Evolutionary conservation across 495 filamentous ascomycete genomes (phyloP), one percentile per base, ranked within the genome.

Genomic region (Corynascus novoguineensis): DNA sequence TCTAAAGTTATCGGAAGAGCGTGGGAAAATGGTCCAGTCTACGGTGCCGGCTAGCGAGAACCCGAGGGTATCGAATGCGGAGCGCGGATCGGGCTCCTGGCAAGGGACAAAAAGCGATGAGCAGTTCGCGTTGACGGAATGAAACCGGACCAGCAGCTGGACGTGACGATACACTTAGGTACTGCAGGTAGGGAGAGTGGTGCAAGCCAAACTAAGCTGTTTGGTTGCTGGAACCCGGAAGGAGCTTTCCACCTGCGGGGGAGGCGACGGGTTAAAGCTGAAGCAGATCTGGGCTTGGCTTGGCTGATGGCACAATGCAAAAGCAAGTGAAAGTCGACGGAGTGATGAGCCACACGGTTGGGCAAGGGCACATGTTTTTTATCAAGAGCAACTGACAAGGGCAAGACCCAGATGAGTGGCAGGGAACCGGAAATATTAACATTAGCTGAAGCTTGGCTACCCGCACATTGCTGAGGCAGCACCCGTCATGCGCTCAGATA

Each of bases 381-480:
- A 46, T n/a, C n/a, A n/a, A n/a, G n/a, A 24, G 28, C 46, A 49
- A 34, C n/a, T n/a, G n/a, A n/a, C 46, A 49, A 49, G 28, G 19
- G 25, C 53, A 38, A 47, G 53, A 37, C 37, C 42, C 31, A 47
- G 42, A 31, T 12, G n/a, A 14, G n/a, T n/a, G n/a, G 55, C 54
- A 41, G 55, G 55, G 34, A n/a, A 46, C 21, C 49, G 34, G 56
- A 25, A 41, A 55, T 56, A 62, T n/a, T n/a, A n/a, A n/a, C n/a
- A 64, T 62, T 62, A 59, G 62, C 62, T 53, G 53, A 60, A 44
- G 52, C 60, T 63, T 48, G 55, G 57, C 53, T 55, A 44, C 45
- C 41, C 48, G n/a, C n/a, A n/a, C n/a, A n/a, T n/a, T n/a, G n/a
- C 51, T 40, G 47, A 50, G 47, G 11, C 47, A 35, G 31, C n/a